Conservation (phyloP, 75 land plant species). For the Larix kaempferi region DNA sequence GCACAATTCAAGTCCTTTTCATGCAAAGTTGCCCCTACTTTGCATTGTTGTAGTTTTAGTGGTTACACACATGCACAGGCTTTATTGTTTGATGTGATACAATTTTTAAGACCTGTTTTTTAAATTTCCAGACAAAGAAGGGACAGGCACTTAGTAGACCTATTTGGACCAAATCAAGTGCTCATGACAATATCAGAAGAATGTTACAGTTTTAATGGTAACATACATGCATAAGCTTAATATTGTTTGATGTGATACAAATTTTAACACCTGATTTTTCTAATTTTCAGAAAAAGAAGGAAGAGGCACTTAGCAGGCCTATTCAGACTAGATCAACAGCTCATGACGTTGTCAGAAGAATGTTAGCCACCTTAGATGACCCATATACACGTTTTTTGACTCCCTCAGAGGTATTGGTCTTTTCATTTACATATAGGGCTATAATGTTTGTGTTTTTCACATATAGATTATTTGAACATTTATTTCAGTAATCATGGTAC, state of each 20-base stretch:
- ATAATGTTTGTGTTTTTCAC: background rate
- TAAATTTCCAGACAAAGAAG: conserved; percentile 58
- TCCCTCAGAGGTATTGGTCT: conserved; percentile 56
- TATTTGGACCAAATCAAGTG: conserved; percentile 64
- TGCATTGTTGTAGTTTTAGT: background rate
- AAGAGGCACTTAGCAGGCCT: conserved; percentile 49
- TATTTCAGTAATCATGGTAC: background rate
- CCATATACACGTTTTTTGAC: conserved; percentile 91
- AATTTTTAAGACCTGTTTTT: conserved; percentile 1
- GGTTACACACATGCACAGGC: background rate
- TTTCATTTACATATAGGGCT: background rate
- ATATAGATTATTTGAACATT: background rate
- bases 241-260: conserved; percentile 12
- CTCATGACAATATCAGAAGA: conserved; percentile 63
- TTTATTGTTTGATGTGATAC: conserved; percentile 11
- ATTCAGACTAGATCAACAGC: conserved; percentile 74
- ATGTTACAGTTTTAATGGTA: background rate
- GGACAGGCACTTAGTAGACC: conserved; percentile 50
- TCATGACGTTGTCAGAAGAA: conserved; percentile 64
- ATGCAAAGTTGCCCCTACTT: no score
- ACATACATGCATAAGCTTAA: background rate
- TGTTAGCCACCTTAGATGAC: conserved; percentile 80
- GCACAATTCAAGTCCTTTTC: no score
- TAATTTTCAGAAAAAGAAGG: conserved; percentile 65
- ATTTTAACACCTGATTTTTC: conserved; percentile 8